A percentile compares a stretch with the other conserved stretches of the same genome.
These are phyloP conservation scores for Stenogyne calaminthoides DNA, from an alignment of 305 asterid genomes.

Conservation along the genomic window DNA sequence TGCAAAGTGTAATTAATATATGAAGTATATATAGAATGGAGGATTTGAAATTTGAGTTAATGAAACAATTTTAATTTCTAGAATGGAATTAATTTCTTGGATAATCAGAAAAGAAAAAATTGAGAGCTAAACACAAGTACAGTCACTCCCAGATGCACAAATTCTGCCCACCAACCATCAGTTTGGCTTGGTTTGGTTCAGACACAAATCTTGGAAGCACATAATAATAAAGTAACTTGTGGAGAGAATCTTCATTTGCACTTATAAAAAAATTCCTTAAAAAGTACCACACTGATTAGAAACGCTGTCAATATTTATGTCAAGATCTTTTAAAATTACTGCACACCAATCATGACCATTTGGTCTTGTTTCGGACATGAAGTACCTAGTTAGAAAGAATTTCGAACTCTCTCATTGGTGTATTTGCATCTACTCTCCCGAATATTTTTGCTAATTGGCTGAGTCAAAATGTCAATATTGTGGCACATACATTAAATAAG, in stretches of 20 bases:
- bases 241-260: constrained; percentile 1
- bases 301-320: neutral
- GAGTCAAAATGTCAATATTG: too few species aligned
- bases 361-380: neutral
- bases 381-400: neutral
- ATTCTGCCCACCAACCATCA: constrained; percentile 33
- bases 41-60: too few species aligned
- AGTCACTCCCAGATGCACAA: neutral
- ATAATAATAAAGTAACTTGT: neutral
- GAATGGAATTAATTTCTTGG: neutral
- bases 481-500: too few species aligned
- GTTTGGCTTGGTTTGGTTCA: constrained; percentile 25
- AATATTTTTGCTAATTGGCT: too few species aligned
- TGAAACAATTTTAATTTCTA: too few species aligned
- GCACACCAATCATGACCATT: neutral
- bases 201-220: constrained; percentile 23
- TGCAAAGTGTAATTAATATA: too few species aligned
- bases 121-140: neutral
- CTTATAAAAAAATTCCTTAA: neutral
- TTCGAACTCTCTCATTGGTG: neutral
- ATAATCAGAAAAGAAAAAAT: neutral
- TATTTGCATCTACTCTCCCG: neutral
- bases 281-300: neutral
- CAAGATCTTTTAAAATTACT: neutral
- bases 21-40: too few species aligned